Conservation (phyloP, 163 green algal genomes). For the Scenedesmus sp. region DNA sequence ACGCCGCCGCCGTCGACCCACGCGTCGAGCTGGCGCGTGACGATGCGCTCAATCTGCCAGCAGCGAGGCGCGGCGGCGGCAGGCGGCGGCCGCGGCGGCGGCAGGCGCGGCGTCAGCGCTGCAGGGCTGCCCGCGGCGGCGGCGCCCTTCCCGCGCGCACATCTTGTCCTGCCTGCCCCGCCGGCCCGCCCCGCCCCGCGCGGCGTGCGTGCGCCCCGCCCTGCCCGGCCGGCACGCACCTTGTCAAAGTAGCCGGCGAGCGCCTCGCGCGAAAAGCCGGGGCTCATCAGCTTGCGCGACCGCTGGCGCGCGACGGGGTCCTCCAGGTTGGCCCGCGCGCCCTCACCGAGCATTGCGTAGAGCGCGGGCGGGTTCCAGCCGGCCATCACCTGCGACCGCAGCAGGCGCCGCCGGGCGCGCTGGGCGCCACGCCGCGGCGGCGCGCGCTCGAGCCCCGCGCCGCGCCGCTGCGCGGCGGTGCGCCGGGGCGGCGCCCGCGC, state of each 20-base stretch:
- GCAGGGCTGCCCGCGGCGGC: too few relatives aligned
- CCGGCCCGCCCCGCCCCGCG: too few relatives aligned
- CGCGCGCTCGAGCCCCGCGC: background rate
- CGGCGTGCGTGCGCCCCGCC: too few relatives aligned
- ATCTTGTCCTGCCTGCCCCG: too few relatives aligned
- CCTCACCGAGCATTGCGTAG: slow-evolving; percentile 2
- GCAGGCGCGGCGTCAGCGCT: too few relatives aligned
- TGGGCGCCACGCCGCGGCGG: background rate
- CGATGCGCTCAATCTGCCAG: slow-evolving; percentile 5
- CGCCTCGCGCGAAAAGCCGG: slow-evolving; percentile 16
- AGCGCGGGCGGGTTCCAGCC: background rate
- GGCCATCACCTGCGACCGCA: background rate
- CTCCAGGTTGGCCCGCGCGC: background rate
- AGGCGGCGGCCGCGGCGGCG: background rate
- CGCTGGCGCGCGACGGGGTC: background rate
- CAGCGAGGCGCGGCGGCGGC: background rate
- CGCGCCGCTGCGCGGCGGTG: background rate
- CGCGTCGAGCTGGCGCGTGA: background rate
- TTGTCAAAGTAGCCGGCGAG: slow-evolving; percentile 2
- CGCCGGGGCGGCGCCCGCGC: background rate
- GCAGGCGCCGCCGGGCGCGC: background rate
- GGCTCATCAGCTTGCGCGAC: background rate
- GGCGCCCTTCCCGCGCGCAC: too few relatives aligned
- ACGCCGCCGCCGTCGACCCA: background rate
- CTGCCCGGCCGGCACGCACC: background rate